Conservation (phyloP, 2,329 filamentous ascomycete species). For the Aureobasidium lini region DNA sequence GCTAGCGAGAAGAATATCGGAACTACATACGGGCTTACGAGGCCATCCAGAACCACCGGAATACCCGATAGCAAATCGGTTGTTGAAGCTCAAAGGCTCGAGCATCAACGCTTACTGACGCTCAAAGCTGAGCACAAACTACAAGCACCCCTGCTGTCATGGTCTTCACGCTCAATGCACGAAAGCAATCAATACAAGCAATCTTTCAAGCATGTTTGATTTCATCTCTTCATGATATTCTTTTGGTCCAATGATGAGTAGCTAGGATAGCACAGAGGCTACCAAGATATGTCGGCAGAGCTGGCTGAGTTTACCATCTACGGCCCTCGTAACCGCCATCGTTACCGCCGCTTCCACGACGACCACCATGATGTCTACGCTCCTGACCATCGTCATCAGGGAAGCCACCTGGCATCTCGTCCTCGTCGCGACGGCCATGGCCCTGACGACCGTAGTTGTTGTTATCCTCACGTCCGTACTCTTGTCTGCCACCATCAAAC, state of each 20-base stretch:
- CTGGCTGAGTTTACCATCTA: neutral
- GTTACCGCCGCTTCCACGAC: neutral
- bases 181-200: too few species aligned
- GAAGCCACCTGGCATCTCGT: conserved; percentile 9
- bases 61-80: too few species aligned
- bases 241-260: neutral
- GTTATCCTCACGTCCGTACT: conserved; percentile 15
- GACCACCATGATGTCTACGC: conserved; percentile 5
- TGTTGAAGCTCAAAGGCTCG: too few species aligned
- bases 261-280: too few species aligned
- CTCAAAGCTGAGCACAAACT: too few species aligned
- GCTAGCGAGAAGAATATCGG: too few species aligned
- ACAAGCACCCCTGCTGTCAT: too few species aligned
- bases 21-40: too few species aligned
- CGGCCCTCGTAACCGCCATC: conserved; percentile 1
- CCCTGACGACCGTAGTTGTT: conserved; percentile 9
- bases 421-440: neutral
- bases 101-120: too few species aligned
- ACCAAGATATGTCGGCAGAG: neutral
- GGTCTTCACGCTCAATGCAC: too few species aligned
- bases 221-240: neutral
- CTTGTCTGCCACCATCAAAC: conserved; percentile 9
- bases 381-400: neutral
- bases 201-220: neutral
- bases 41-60: too few species aligned